Percentiles rank a stretch among this genome's conserved stretches.
Evolutionary conservation across 108 stramenopile species (phyloP).

Genomic region (Pseudonitzschia multistriata): DNA sequence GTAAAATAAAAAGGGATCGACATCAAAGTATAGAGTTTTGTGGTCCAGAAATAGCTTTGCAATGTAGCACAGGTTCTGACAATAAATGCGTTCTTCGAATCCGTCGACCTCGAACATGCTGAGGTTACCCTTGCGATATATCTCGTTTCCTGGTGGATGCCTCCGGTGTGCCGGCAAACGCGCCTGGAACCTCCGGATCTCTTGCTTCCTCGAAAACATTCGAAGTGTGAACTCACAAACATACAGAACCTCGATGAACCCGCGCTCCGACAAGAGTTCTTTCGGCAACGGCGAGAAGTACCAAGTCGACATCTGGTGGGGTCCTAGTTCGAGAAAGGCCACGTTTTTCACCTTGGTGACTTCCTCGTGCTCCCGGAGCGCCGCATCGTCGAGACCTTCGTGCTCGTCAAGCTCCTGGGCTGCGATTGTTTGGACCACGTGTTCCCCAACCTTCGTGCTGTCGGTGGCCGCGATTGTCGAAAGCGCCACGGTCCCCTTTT

Average conservation of each 20-base stretch:
- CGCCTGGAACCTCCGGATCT: constrained; percentile 84
- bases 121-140: constrained; percentile 49
- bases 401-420: constrained; percentile 95
- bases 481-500: constrained; percentile 43
- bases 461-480: constrained; percentile 41
- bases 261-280: constrained; percentile 78
- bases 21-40: constrained; percentile 99
- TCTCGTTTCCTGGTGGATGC: constrained; percentile 91
- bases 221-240: constrained; percentile 95
- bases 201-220: constrained; percentile 90
- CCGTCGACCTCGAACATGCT: constrained; percentile 97
- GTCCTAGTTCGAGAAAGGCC: constrained; percentile 85
- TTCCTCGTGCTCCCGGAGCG: constrained; percentile 96
- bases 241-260: constrained; percentile 90
- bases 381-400: constrained; percentile 95
- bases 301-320: constrained; percentile 95
- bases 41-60: constrained; percentile 99
- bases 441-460: constrained; percentile 59
- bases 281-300: constrained; percentile 98
- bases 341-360: constrained; percentile 99
- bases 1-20: constrained; percentile 98
- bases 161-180: constrained; percentile 54
- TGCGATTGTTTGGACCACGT: constrained; percentile 74
- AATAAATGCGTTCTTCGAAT: constrained; percentile 91
- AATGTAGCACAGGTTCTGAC: constrained; percentile 96